Percentiles rank a stretch among this genome's conserved stretches.
These are phyloP conservation scores for Epichloe sibirici DNA, from an alignment of 2,329 filamentous ascomycete species.

Conservation along the genomic window DNA sequence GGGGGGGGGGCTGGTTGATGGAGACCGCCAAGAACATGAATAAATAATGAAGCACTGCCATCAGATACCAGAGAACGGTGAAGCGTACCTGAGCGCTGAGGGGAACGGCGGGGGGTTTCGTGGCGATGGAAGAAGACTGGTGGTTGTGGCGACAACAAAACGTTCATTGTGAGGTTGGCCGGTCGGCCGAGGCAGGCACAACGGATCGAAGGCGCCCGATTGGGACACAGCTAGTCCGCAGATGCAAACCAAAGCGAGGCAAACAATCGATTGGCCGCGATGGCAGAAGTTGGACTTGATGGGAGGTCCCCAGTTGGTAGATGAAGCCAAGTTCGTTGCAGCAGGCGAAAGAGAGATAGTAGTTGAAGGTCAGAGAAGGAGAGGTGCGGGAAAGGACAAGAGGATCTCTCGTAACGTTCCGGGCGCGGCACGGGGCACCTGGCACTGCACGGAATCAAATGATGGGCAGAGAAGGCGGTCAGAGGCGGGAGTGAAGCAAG, in stretches of 20 bases:
- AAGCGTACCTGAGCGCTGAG: conserved; percentile 42
- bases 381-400: not conserved
- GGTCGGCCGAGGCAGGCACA: not conserved
- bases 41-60: not conserved
- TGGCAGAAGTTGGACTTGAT: not conserved
- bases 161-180: conserved; percentile 39
- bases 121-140: conserved; percentile 46
- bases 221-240: not conserved
- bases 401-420: too few relatives aligned
- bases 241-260: not conserved
- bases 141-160: conserved; percentile 48
- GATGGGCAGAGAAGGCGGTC: not conserved
- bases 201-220: not conserved
- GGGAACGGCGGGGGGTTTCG: conserved; percentile 42
- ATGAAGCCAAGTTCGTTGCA: not conserved
- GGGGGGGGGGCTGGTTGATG: not conserved
- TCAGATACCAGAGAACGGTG: not conserved
- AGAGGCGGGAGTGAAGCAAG: not conserved
- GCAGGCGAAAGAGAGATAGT: too few relatives aligned
- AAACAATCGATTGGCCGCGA: not conserved
- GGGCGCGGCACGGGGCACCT: not conserved
- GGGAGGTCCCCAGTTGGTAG: not conserved
- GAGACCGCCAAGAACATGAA: not conserved
- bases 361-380: not conserved
- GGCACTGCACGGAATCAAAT: not conserved